Percentiles rank a stretch among this genome's conserved stretches.
Conservation (phyloP, 768 basidiomycete genomes). For the Phanerochaete sordida region DNA sequence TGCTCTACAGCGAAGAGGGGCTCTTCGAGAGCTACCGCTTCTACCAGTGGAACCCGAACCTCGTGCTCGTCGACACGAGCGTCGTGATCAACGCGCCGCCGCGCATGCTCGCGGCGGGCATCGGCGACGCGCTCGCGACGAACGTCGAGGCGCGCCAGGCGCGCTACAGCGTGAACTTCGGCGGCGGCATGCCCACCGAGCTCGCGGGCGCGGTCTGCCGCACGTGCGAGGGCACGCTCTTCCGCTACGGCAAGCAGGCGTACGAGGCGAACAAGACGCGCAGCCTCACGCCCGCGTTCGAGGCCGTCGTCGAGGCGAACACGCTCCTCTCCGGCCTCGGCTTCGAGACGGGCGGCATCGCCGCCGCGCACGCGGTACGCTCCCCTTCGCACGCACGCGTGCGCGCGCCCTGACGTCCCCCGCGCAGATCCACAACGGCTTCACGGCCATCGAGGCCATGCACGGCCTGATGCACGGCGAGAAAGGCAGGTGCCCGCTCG, state of each 20-base stretch:
- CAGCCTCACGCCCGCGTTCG: slow-evolving; percentile 25
- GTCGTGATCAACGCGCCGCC: slow-evolving; percentile 24
- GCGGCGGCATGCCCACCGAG: slow-evolving; percentile 24
- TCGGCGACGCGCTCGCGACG: slow-evolving; percentile 29
- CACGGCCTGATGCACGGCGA: slow-evolving; percentile 27
- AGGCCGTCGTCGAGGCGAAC: slow-evolving; percentile 29
- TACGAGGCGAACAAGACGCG: slow-evolving; percentile 26
- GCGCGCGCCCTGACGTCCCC: background rate
- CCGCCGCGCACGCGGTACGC: slow-evolving; percentile 28
- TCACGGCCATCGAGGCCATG: slow-evolving; percentile 22
- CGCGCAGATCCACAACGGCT: slow-evolving; percentile 26
- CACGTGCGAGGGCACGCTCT: slow-evolving; percentile 30
- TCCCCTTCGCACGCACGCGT: background rate
- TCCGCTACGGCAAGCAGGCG: slow-evolving; percentile 26
- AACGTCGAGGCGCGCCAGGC: slow-evolving; percentile 25
- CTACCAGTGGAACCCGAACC: slow-evolving; percentile 25
- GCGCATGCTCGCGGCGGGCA: slow-evolving; percentile 27
- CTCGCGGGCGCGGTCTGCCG: slow-evolving; percentile 22
- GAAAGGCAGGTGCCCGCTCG: slow-evolving; percentile 15
- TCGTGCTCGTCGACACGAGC: slow-evolving; percentile 29
- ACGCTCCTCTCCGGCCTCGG: slow-evolving; percentile 27
- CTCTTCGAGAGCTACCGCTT: slow-evolving; percentile 27
- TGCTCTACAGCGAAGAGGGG: slow-evolving; percentile 24
- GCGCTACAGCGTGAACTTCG: slow-evolving; percentile 24
- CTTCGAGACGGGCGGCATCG: slow-evolving; percentile 28